Base-by-base conservation (phyloP, 345 rosid species). In the Gossypium rotundifolium region DNA sequence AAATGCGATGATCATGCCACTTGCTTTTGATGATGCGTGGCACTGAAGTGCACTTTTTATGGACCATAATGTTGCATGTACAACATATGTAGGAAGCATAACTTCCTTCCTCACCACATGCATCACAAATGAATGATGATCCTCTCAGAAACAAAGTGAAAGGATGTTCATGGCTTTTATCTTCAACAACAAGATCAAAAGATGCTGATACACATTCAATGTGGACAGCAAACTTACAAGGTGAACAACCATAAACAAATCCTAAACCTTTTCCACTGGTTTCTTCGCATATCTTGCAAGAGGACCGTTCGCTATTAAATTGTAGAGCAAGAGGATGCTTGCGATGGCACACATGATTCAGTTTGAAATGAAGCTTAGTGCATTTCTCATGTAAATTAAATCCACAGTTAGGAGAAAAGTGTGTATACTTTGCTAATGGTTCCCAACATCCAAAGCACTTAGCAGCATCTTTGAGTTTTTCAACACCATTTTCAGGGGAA, bases 401-500 rank as follows among this genome's bases (percentile, higher is more conserved):
- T 0, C 38, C 38, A 33, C 38, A 33, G 6, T 33, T 6, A 33
- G 38, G 38, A 33, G 38, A 33, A 33, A 33, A 33, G 38, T 4
- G 38, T 33, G 38, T 4, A 33, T 4, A 33, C 0, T 33, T 4
- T 33, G 38, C 1, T 33, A 33, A 33, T 33, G 6, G 0, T 0
- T 33, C 38, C 38, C 33, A 29, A 4, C 38, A 33, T 0, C 38
- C 5, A 4, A 33, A 4, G 38, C 38, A 33, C 5, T 33, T 33
- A 3, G 0, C 3, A 27, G 0, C 0, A 27, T 27, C 25, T 23
- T 23, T 0, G 0, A 23, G 25, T 23, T 23, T 0, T 23, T 23
- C 0, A 33, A 0, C 38, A 33, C 38, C 6, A 33, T 4, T 0
- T 33, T 33, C 1, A 33, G 38, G 4, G 6, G 6, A 33, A 33